A percentile compares a stretch with the other conserved stretches of the same genome.
phyloP scores from a whole-genome alignment of 371 early-diverging fungal species.

The Rhizopus stolonifer region DNA sequence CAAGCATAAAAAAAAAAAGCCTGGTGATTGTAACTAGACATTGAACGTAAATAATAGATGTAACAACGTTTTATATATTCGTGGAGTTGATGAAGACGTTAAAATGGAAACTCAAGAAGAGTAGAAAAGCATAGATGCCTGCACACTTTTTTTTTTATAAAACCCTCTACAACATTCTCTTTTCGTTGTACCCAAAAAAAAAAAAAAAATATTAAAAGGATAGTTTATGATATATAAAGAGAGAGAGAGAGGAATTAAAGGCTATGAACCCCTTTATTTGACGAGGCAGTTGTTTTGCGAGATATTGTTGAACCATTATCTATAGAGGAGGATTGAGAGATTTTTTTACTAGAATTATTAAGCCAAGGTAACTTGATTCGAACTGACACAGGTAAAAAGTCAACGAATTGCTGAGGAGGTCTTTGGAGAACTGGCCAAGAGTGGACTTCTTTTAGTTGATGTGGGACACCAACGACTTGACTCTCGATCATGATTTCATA shows the following conservation, averaged over 20 bases:
- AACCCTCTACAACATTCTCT: not conserved
- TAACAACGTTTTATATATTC: conserved; percentile 86
- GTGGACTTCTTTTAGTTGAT: conserved; percentile 24
- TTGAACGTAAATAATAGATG: conserved; percentile 53
- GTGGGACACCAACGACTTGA: conserved; percentile 30
- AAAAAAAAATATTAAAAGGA: not conserved
- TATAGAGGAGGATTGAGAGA: not conserved
- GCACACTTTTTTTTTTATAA: conserved; percentile 1
- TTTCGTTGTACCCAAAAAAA: not conserved
- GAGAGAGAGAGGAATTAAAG: conserved; percentile 1
- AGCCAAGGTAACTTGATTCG: conserved; percentile 32
- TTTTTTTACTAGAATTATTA: conserved; percentile 12
- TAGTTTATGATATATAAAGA: conserved; percentile 2
- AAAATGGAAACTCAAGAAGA: conserved; percentile 29
- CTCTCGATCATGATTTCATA: conserved; percentile 39
- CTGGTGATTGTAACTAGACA: not conserved
- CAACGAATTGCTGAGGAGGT: conserved; percentile 5
- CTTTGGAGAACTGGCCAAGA: conserved; percentile 24
- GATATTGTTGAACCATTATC: not conserved
- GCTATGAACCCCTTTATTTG: conserved; percentile 8
- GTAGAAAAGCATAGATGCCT: not conserved
- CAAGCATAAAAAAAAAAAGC: not conserved
- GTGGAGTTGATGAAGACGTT: conserved; percentile 60
- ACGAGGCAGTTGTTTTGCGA: not conserved
- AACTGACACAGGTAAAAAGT: conserved; percentile 24